Evolutionary conservation across 495 filamentous ascomycete genomes (phyloP), one percentile per base, ranked within the genome.

Genomic region (Xylaria grammica): DNA sequence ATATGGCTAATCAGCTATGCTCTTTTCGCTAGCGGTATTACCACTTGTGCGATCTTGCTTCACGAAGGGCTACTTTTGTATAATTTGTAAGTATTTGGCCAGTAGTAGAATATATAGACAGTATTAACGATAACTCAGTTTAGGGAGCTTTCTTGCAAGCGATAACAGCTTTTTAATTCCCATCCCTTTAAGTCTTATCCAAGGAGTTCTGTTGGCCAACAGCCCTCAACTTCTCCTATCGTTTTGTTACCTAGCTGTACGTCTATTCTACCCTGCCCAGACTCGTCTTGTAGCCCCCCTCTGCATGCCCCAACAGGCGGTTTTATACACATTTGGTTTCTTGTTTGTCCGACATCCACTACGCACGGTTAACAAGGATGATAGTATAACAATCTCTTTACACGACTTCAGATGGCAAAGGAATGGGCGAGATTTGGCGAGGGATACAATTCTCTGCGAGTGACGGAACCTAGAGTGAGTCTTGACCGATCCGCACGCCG

Each of bases 191-290:
- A 56, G 60, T 8, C 61, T 71, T 20, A 26, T 59, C 6, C n/a
- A 45, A n/a, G 66, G 57, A 10, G 74, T 79, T 7, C 27, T 77
- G 13, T 49, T 79, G 5, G 78, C 76, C 57, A 84, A 84, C 63
- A 54, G 70, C 4, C 81, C 81, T 0, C 82, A 86, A 53, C 48
- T 74, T 3, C 46, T 81, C 13, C 65, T 83, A 4, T 83, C 80
- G 6, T 51, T 77, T 13, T 63, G 74, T 10, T 84, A 85, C 57
- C 63, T 85, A 7, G 66, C 62, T 29, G 66, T 26, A 61, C 27
- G 60, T 22, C 30, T 11, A 51, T 44, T 10, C 26, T 17, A 17
- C 17, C 13, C 8, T 10, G 40, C 7, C 34, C 5, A 36, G 5
- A 42, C 7, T 17, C 40, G 40, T 42, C 32, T 36, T 11, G 32